Base-by-base conservation (phyloP, 1,284 basidiomycete species). In the Ganoderma boninense region DNA sequence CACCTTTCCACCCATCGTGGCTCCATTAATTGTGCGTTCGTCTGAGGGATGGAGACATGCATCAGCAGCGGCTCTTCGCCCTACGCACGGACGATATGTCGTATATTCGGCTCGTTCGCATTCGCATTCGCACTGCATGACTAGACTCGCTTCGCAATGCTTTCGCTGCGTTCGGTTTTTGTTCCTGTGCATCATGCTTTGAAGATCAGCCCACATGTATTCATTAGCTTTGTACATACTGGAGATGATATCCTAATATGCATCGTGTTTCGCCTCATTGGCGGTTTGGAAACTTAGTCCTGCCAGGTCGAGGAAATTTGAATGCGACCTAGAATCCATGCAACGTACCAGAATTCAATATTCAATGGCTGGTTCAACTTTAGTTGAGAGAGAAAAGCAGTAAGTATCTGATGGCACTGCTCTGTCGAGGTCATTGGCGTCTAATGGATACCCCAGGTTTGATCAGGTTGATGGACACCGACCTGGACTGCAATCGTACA, bases 181-280 rank as follows among this genome's bases (percentile, higher is more conserved):
- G 49, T 54, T 54, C 49, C 4, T 54, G 49, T 54, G 49, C 49
- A 54, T 4, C 16, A 54, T 54, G 49, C 13, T 54, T 54, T 54
- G 49, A 54, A 29, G 49, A 14, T 54, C 49, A 14, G 49, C 23
- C 49, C 4, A 14, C 23, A 52, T 54, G 49, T 54, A 54, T 23
- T 49, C 23, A 26, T 6, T 54, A 54, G 49, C 26, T 23, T 54
- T 49, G 49, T 54, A 54, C 49, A 54, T 54, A 54, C 49, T 23
- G 23, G 23, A 26, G 49, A 54, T 54, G 49, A 54, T 54, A 54
- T 54, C 49, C 49, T 54, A 54, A 54, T 54, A 14, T 54, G 49
- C 49, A 29, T 26, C 49, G 49, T 6, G 49, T 54, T 14, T 6
- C 23, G 23, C 11, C 4, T 13, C 26, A 54, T 14, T 26, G 23